Evolutionary conservation across 1,284 basidiomycete species (phyloP).

Genomic region (Mycena citricolor): DNA sequence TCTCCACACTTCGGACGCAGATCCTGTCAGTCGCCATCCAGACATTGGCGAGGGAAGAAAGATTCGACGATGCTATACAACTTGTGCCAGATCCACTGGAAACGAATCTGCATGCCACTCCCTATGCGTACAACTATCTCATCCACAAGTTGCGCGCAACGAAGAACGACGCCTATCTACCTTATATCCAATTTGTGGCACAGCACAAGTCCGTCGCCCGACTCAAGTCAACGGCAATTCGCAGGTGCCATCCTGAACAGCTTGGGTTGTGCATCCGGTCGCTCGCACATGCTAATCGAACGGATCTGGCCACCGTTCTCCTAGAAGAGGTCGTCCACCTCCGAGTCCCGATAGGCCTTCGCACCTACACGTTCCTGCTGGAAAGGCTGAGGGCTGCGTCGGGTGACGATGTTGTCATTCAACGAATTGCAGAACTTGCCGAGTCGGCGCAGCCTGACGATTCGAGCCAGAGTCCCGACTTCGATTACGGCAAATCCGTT

Average conservation of each 20-base stretch:
- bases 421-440: not conserved
- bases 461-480: too few relatives aligned
- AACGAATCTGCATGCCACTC: slow-evolving; percentile 25
- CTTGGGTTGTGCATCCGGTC: slow-evolving; percentile 13
- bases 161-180: slow-evolving; percentile 12
- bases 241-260: not conserved
- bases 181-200: slow-evolving; percentile 13
- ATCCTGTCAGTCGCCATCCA: slow-evolving; percentile 22
- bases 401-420: not conserved
- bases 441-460: not conserved
- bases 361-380: too few relatives aligned
- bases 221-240: slow-evolving; percentile 1
- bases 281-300: slow-evolving; percentile 7
- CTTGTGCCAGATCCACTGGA: slow-evolving; percentile 32
- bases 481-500: not conserved
- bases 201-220: slow-evolving; percentile 10
- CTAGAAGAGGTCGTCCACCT: slow-evolving; percentile 4
- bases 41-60: slow-evolving; percentile 27
- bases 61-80: slow-evolving; percentile 34
- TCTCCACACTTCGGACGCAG: slow-evolving; percentile 11
- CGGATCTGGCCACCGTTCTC: slow-evolving; percentile 12
- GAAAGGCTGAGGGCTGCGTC: not conserved
- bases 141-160: slow-evolving; percentile 9
- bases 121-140: slow-evolving; percentile 31
- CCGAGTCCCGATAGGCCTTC: slow-evolving; percentile 1